Conservation (phyloP, 1,284 basidiomycete genomes). For the Rhodotorula sp. region DNA sequence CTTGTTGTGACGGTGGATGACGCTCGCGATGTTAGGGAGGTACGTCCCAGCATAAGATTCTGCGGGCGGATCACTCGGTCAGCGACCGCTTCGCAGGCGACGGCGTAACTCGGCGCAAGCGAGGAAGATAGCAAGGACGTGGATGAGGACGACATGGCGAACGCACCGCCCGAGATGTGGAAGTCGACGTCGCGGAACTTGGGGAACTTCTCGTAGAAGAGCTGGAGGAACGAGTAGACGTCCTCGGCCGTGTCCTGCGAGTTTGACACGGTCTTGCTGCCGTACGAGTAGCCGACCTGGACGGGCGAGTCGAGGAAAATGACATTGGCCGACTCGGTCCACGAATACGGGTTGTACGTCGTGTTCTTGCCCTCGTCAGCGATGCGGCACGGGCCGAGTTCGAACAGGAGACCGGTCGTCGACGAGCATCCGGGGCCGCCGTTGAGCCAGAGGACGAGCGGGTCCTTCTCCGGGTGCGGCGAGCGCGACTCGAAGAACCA, state of each 20-base stretch:
- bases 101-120: constrained; percentile 54
- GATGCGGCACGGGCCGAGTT: constrained; percentile 82
- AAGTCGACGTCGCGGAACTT: constrained; percentile 34
- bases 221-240: constrained; percentile 65
- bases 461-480: constrained; percentile 67
- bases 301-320: constrained; percentile 59
- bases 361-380: constrained; percentile 66
- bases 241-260: constrained; percentile 74
- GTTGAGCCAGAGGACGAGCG: constrained; percentile 84
- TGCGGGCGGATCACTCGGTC: background rate
- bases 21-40: constrained; percentile 38
- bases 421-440: constrained; percentile 64
- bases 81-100: too few species aligned
- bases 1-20: constrained; percentile 73
- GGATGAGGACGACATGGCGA: background rate
- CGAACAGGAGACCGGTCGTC: constrained; percentile 53
- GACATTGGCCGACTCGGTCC: constrained; percentile 62
- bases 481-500: constrained; percentile 78
- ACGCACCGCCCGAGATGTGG: constrained; percentile 5
- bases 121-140: constrained; percentile 15
- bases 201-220: constrained; percentile 62
- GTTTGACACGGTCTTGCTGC: constrained; percentile 66
- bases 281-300: constrained; percentile 80
- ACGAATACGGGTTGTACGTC: constrained; percentile 69
- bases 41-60: constrained; percentile 64